A percentile compares a stretch with the other conserved stretches of the same genome.
Conservation (phyloP, 225 moss, liverwort and hornwort genomes). For the Antitrichia curtipendula region DNA sequence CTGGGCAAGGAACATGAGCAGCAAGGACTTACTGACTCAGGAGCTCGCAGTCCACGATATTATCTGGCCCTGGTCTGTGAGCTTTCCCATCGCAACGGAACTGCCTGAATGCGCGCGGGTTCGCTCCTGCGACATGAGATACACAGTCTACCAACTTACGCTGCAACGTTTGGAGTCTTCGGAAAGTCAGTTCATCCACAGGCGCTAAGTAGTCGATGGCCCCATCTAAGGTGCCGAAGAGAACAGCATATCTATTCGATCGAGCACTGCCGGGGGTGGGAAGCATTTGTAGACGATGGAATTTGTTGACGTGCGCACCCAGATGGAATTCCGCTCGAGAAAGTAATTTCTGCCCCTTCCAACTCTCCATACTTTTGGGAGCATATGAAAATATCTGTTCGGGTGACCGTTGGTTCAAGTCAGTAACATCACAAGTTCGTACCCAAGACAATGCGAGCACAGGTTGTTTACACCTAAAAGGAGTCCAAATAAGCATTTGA, state of each 20-base stretch:
- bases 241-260: constrained; percentile 78
- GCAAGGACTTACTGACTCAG: constrained; percentile 54
- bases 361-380: constrained; percentile 95
- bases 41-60: constrained; percentile 94
- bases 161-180: constrained; percentile 90
- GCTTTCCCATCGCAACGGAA: constrained; percentile 73
- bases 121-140: constrained; percentile 75
- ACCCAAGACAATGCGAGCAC: not conserved
- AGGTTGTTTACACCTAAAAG: not conserved
- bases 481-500: not conserved
- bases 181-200: constrained; percentile 88
- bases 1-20: not conserved
- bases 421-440: not conserved
- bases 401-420: not conserved
- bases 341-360: constrained; percentile 97
- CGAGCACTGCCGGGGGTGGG: constrained; percentile 63
- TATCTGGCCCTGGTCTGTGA: constrained; percentile 94
- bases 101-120: constrained; percentile 88
- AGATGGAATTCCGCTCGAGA: constrained; percentile 95
- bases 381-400: constrained; percentile 92
- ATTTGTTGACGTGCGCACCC: constrained; percentile 89
- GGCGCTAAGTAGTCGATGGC: constrained; percentile 87
- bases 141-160: constrained; percentile 94
- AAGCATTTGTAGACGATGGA: constrained; percentile 92
- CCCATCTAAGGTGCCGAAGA: constrained; percentile 93